Percentiles rank a stretch among this genome's conserved stretches.
Conservation (phyloP, 2,329 filamentous ascomycete genomes). For the Orbilia brochopaga region DNA sequence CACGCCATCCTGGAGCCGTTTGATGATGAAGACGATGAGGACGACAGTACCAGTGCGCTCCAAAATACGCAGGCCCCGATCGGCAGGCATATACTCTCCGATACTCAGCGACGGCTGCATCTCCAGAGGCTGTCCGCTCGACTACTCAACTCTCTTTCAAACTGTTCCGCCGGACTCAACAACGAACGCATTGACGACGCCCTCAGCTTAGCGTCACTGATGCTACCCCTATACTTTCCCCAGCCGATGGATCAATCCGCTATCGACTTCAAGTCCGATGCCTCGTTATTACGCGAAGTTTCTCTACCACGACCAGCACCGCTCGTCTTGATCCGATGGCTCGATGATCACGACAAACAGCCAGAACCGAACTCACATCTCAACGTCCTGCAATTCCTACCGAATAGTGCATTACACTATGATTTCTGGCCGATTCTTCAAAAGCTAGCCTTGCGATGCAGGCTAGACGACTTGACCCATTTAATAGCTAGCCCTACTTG, state of each 20-base stretch:
- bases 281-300: slow-evolving; percentile 31
- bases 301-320: slow-evolving; percentile 39
- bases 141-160: slow-evolving; percentile 31
- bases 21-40: slow-evolving; percentile 13
- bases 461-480: slow-evolving; percentile 28
- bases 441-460: slow-evolving; percentile 44
- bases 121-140: slow-evolving; percentile 35
- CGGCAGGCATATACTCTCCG: slow-evolving; percentile 41
- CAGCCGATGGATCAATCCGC: slow-evolving; percentile 32
- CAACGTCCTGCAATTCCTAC: slow-evolving; percentile 25
- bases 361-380: slow-evolving; percentile 24
- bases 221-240: slow-evolving; percentile 44
- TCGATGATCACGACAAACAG: slow-evolving; percentile 34
- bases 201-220: slow-evolving; percentile 22
- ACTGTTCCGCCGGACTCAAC: slow-evolving; percentile 30
- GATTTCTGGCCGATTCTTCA: slow-evolving; percentile 44
- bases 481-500: slow-evolving; percentile 29
- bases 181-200: slow-evolving; percentile 40
- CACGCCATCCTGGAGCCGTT: slow-evolving; percentile 35
- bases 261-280: slow-evolving; percentile 35
- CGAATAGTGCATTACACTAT: slow-evolving; percentile 35
- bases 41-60: slow-evolving; percentile 14
- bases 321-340: slow-evolving; percentile 35
- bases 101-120: slow-evolving; percentile 32
- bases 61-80: slow-evolving; percentile 28